Evolutionary conservation across 2,329 filamentous ascomycete genomes (phyloP).

Genomic region (Elsinoe australis): DNA sequence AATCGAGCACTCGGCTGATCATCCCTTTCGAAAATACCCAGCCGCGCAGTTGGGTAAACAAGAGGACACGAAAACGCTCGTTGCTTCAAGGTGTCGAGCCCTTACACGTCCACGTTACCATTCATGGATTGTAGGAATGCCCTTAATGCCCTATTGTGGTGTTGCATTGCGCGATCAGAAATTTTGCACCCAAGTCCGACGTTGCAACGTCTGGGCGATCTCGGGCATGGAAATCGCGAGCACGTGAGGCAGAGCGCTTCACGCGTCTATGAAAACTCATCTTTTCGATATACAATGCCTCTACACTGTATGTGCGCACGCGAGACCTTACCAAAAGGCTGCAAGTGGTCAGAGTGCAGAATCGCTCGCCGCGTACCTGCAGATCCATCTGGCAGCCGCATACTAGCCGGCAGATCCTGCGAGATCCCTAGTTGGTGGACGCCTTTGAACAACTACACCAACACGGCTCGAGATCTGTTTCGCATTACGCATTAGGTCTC

Average conservation of each 20-base stretch:
- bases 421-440: slow-evolving; percentile 3
- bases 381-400: slow-evolving; percentile 10
- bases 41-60: neutral
- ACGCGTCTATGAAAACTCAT: no score
- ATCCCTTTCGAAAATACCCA: slow-evolving; percentile 6
- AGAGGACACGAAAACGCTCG: slow-evolving; percentile 3
- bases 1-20: slow-evolving; percentile 10
- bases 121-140: no score
- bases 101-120: slow-evolving; percentile 1
- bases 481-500: neutral
- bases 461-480: slow-evolving; percentile 7
- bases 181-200: no score
- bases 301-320: no score
- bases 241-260: no score
- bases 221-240: no score
- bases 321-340: slow-evolving; percentile 7
- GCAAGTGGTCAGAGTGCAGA: no score
- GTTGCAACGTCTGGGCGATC: no score
- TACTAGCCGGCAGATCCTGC: slow-evolving; percentile 9
- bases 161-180: no score
- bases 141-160: no score
- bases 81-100: slow-evolving; percentile 8
- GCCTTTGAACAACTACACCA: slow-evolving; percentile 12
- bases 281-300: no score
- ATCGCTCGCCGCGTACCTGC: slow-evolving; percentile 13